Evolutionary conservation across 2,329 filamentous ascomycete genomes (phyloP), one percentile per base, ranked within the genome.

Genomic region (Nothopassalora personata): DNA sequence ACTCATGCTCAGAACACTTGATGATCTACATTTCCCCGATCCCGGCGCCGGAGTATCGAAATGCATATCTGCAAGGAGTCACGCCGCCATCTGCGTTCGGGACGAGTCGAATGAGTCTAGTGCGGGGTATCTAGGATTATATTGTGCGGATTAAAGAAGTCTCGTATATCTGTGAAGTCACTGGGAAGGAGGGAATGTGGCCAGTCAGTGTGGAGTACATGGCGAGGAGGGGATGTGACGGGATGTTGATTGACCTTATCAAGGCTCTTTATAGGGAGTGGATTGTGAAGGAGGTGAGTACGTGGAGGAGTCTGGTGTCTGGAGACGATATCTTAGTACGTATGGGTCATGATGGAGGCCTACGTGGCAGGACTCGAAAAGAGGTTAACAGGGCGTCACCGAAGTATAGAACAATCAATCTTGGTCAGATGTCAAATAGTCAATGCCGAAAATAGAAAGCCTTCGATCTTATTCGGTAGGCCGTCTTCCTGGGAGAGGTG

Each of bases 181-280:
- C 80, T 0, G 60, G 73, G 0, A 75, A 80, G 57, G 72, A 73
- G 0, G 81, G 83, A 67, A 75, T 76, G 48, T 67, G 86, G 34
- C 85, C 84, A 0, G 83, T 87, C 0, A 79, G 81, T 0, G 78
- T 86, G 0, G 77, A 83, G 60, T 73, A 86, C 23, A 72, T 86
- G 72, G 83, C 78, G 0, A 80, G 82, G 0, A 81, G 79, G 62
- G 83, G 84, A 0, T 87, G 85, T 62, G 85, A 87, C 70, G 81
- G 81, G 0, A 75, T 86, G 73, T 65, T 86, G 27, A 81, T 81
- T 43, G 77, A 75, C 45, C 68, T 86, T 52, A 80, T 83, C 1
- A 72, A 78, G 53, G 80, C 82, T 46, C 60, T 86, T 57, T 75
- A 80, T 1, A 71, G 71, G 28, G 77, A 74, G 11, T 82, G 82